Evolutionary conservation across 805 yeast genomes (phyloP).

Genomic region (Hanseniaspora pseudoguilliermondii): DNA sequence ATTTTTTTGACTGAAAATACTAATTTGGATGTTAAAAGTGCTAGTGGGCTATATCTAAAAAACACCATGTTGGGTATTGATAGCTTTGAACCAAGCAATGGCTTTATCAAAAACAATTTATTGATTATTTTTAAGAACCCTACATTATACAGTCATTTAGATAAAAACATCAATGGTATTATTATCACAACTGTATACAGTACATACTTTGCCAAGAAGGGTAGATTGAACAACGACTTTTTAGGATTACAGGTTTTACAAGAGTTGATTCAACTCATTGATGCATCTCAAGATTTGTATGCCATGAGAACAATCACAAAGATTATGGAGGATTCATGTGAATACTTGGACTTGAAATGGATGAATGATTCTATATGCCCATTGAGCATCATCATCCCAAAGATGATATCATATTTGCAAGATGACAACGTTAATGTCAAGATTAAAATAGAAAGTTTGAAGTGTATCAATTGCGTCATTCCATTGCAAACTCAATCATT

Average conservation of each 20-base stretch:
- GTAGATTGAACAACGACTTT: conserved; percentile 24
- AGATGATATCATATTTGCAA: conserved; percentile 41
- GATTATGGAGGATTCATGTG: conserved; percentile 79
- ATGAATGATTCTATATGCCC: conserved; percentile 47
- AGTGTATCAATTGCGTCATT: conserved; percentile 66
- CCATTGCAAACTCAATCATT: conserved; percentile 57
- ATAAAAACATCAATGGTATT: conserved; percentile 80
- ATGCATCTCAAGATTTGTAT: conserved; percentile 32
- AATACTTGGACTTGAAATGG: conserved; percentile 50
- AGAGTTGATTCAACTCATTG: conserved; percentile 50
- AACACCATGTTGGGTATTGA: conserved; percentile 43
- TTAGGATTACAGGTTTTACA: conserved; percentile 58
- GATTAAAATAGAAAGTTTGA: conserved; percentile 50
- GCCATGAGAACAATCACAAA: conserved; percentile 62
- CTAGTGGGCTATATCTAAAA: conserved; percentile 78
- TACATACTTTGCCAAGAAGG: conserved; percentile 28
- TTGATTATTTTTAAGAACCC: conserved; percentile 29
- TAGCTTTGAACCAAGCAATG: conserved; percentile 25
- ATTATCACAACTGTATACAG: conserved; percentile 74
- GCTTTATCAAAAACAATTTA: conserved; percentile 33
- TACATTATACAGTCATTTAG: conserved; percentile 29
- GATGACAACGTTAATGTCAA: conserved; percentile 27
- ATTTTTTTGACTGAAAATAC: conserved; percentile 46
- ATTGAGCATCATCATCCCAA: conserved; percentile 51
- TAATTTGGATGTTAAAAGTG: conserved; percentile 52